Base-by-base conservation (phyloP, 1,284 basidiomycete species). In the Cryptococcus sp. region DNA sequence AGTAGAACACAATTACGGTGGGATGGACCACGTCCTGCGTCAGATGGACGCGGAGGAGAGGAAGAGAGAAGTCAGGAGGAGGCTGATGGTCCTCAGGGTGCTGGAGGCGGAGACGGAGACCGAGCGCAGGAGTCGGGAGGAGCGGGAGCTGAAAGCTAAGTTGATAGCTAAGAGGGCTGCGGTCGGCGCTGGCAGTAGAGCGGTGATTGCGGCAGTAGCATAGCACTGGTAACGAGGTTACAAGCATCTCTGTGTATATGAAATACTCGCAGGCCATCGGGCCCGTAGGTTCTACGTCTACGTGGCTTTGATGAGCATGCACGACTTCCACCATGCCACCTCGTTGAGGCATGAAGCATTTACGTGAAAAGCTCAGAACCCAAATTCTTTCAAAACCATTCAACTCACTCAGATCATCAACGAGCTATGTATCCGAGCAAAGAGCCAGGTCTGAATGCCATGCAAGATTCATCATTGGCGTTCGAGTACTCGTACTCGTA, bases 71-170 rank as follows among this genome's bases (percentile, higher is more conserved):
- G 53, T 72, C 1, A 63, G 72, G 48, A 49, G 67, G 45, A 50
- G 69, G 39, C 56, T 72, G 59, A 70, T 71, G 68, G 65, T 63
- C 16, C 50, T 61, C 44, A 74, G 68, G 56, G 64, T 71, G 57
- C 54, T 71, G 57, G 62, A 60, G 22, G 68, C 67, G 20, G 68
- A 66, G 60, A 67, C 61, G 22, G 65, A 66, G 31, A 50, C 39
- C 22, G 71, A 72, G 58, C 60, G 62, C 35, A 59, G 62, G 47
- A 64, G 61, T 19, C 67, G 67, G n/a, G 67, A 69, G 59, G 54
- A 73, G 39, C 66, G 66, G 48, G 74, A 71, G 45, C 31, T 62
- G 38, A 62, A 58, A 40, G 53, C 50, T 54, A 69, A 62, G 47
- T 56, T 77, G 50, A 41, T 72, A 38, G 64, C 60, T 2, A 71